Evolutionary conservation across 2,329 filamentous ascomycete species (phyloP).

Genomic region (Ampelomyces quisqualis): DNA sequence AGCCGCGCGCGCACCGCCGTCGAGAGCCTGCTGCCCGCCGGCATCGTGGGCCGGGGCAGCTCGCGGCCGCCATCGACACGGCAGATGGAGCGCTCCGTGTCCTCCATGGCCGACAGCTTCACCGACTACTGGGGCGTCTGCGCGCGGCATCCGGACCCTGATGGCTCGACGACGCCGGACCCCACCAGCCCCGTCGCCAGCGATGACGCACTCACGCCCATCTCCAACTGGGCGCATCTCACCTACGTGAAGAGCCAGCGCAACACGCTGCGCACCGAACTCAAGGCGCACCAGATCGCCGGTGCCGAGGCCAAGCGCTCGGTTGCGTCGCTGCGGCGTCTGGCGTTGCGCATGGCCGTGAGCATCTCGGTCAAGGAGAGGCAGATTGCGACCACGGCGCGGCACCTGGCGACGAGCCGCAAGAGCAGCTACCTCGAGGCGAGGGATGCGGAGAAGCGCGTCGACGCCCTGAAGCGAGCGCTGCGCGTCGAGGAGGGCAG

Average conservation of each 20-base stretch:
- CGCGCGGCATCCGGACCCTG: slow-evolving; percentile 13
- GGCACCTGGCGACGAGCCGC: slow-evolving; percentile 34
- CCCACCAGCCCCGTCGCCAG: slow-evolving; percentile 8
- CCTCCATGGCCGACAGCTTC: slow-evolving; percentile 41
- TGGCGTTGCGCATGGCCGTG: slow-evolving; percentile 43
- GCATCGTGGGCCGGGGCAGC: slow-evolving; percentile 25
- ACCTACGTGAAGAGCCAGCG: slow-evolving; percentile 41
- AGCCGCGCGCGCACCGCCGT: slow-evolving; percentile 24
- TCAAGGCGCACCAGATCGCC: slow-evolving; percentile 38
- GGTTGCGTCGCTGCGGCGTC: slow-evolving; percentile 37
- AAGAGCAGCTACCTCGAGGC: slow-evolving; percentile 36
- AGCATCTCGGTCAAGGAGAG: slow-evolving; percentile 45
- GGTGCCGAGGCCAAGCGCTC: slow-evolving; percentile 39
- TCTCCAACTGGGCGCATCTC: slow-evolving; percentile 42
- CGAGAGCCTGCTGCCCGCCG: slow-evolving; percentile 34
- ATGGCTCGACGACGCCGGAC: slow-evolving; percentile 15
- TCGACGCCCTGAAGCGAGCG: slow-evolving; percentile 35
- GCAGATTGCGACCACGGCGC: slow-evolving; percentile 38
- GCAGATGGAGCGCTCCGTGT: slow-evolving; percentile 33
- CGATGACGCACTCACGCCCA: slow-evolving; percentile 27
- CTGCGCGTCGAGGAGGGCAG: slow-evolving; percentile 38
- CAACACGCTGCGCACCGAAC: slow-evolving; percentile 33
- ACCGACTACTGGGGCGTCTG: slow-evolving; percentile 30
- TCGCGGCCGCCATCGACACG: slow-evolving; percentile 24
- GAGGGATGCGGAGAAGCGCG: slow-evolving; percentile 36